Evolutionary conservation across 1,284 basidiomycete species (phyloP).

Genomic region (Marasmius oreades): DNA sequence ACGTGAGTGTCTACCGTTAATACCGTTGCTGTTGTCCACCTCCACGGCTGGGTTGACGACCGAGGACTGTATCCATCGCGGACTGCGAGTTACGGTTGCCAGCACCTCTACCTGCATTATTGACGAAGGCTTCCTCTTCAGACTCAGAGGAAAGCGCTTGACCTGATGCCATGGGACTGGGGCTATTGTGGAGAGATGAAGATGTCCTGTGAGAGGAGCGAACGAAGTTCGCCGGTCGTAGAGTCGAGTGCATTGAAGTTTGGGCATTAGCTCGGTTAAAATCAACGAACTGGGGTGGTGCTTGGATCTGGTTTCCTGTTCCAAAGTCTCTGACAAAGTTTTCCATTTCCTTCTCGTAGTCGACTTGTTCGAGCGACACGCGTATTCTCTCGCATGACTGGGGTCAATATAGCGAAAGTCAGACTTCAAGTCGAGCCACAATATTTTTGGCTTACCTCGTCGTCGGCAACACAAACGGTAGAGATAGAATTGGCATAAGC

Average conservation of each 20-base stretch:
- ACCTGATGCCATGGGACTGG: conserved; percentile 7
- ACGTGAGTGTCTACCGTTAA: conserved; percentile 4
- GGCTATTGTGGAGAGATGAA: background rate
- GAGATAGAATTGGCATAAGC: conserved; percentile 94
- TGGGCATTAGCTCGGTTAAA: conserved; percentile 63
- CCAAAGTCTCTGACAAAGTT: conserved; percentile 83
- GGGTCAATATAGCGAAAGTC: no score
- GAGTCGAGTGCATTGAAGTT: conserved; percentile 48
- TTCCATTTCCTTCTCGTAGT: conserved; percentile 80
- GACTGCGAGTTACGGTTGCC: conserved; percentile 31
- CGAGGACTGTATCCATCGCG: conserved; percentile 23
- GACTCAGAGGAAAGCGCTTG: conserved; percentile 6
- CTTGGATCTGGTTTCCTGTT: conserved; percentile 82
- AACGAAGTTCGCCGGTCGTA: conserved; percentile 54
- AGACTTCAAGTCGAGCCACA: no score
- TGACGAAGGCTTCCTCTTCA: conserved; percentile 40
- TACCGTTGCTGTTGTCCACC: conserved; percentile 9
- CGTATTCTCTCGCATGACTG: conserved; percentile 90
- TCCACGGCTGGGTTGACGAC: conserved; percentile 26
- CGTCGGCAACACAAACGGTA: conserved; percentile 93
- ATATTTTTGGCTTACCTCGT: conserved; percentile 66
- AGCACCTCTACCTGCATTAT: conserved; percentile 66
- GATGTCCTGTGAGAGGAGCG: conserved; percentile 50
- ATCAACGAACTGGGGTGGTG: conserved; percentile 81
- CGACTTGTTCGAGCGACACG: conserved; percentile 78